Conservation (phyloP, 228 moss, liverwort and hornwort genomes). For the Sphagnum fallax region DNA sequence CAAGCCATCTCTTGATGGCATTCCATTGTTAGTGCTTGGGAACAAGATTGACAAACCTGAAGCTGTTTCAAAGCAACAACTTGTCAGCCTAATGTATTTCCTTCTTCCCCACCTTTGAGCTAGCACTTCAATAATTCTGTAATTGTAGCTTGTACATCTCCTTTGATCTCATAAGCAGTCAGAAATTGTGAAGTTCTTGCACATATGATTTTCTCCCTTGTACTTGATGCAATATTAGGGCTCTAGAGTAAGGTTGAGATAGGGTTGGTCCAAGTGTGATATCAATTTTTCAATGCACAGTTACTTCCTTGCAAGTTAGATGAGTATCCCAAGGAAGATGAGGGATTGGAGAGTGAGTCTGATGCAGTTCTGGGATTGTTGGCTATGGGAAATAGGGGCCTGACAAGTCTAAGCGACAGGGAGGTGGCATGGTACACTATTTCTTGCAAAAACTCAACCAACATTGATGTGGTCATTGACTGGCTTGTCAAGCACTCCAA, state of each 20-base stretch:
- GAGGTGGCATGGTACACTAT: constrained; percentile 93
- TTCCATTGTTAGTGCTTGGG: constrained; percentile 73
- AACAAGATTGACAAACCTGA: constrained; percentile 87
- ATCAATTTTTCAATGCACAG: too few relatives aligned
- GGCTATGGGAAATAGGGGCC: constrained; percentile 42
- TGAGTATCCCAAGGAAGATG: too few relatives aligned
- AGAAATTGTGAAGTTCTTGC: too few relatives aligned
- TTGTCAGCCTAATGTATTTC: constrained; percentile 64
- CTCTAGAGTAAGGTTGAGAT: too few relatives aligned
- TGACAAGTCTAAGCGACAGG: constrained; percentile 65
- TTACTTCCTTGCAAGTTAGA: too few relatives aligned
- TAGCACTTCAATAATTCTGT: neutral
- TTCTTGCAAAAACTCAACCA: constrained; percentile 93
- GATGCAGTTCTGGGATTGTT: neutral
- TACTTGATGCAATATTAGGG: too few relatives aligned
- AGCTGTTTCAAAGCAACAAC: constrained; percentile 58
- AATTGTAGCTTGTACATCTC: too few relatives aligned
- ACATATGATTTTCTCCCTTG: too few relatives aligned
- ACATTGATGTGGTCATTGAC: constrained; percentile 87
- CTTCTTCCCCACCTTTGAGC: neutral
- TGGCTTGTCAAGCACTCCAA: constrained; percentile 99
- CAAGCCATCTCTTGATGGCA: constrained; percentile 75
- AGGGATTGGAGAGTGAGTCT: neutral
- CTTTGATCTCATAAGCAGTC: too few relatives aligned
- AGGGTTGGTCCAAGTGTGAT: too few relatives aligned